phyloP scores from a whole-genome alignment of 2,329 filamentous ascomycete genomes.

The Botrytis byssoidea region DNA sequence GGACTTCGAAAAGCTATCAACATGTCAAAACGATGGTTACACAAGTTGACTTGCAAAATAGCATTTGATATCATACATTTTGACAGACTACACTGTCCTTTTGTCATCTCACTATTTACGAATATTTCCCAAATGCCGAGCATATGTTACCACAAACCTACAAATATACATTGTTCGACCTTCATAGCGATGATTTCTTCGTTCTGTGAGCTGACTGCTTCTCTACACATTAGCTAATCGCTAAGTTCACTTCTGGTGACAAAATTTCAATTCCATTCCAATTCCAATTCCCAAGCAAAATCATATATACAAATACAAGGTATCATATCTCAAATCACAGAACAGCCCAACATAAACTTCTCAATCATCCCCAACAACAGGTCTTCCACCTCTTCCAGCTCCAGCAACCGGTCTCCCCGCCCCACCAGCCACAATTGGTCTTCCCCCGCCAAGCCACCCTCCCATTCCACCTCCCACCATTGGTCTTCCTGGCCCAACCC shows the following conservation, averaged over 20 bases:
- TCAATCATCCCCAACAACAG: constrained; percentile 1
- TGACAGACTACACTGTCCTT: neutral
- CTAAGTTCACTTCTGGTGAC: neutral
- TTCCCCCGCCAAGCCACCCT: neutral
- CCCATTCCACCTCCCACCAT: neutral
- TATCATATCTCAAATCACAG: neutral
- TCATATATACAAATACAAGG: neutral
- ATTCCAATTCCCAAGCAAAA: neutral
- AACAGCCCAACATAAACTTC: neutral
- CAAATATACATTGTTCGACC: neutral
- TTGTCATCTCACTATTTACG: neutral
- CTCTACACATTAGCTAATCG: neutral
- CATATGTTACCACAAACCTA: neutral
- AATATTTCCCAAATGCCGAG: neutral
- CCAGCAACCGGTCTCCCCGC: neutral
- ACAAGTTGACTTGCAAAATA: neutral
- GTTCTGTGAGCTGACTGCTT: neutral
- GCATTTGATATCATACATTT: neutral
- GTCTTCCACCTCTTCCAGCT: neutral
- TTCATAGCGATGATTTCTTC: neutral
- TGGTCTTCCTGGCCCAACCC: neutral
- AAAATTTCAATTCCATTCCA: neutral
- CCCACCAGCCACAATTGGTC: neutral
- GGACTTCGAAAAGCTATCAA: neutral
- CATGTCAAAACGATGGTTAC: too few species aligned